phyloP scores from a whole-genome alignment of 495 filamentous ascomycete genomes.

The Parachaetomium inaequale region DNA sequence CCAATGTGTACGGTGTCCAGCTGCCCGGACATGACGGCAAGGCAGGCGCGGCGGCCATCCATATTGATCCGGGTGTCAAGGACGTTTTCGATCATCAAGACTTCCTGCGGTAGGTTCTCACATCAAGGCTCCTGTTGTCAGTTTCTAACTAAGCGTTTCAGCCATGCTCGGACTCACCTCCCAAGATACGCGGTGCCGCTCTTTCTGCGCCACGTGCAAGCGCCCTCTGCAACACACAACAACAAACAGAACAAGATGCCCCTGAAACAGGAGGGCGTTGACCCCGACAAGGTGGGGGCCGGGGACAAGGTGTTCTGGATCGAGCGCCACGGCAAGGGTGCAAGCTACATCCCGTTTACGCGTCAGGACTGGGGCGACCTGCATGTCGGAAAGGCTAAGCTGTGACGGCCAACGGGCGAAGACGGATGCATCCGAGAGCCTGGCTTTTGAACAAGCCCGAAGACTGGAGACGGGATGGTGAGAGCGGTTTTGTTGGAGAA shows the following conservation, averaged over 20 bases:
- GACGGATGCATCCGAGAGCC: too few species aligned
- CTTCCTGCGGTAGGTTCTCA: slow-evolving; percentile 44
- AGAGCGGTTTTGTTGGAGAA: too few species aligned
- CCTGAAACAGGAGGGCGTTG: slow-evolving; percentile 66
- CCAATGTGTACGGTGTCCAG: slow-evolving; percentile 74
- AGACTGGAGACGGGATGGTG: too few species aligned
- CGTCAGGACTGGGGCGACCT: slow-evolving; percentile 57
- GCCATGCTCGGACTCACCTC: slow-evolving; percentile 53
- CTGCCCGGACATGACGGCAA: slow-evolving; percentile 69
- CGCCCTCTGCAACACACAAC: slow-evolving; percentile 66
- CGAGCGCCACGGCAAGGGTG: slow-evolving; percentile 43
- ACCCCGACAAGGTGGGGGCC: slow-evolving; percentile 54
- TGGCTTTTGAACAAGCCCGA: too few species aligned
- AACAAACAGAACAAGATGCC: slow-evolving; percentile 82
- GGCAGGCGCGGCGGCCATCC: slow-evolving; percentile 64
- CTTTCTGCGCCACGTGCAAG: slow-evolving; percentile 62
- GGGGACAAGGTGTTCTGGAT: slow-evolving; percentile 57
- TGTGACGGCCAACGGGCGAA: slow-evolving; percentile 35
- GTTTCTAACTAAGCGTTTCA: slow-evolving; percentile 14
- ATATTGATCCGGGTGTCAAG: slow-evolving; percentile 41
- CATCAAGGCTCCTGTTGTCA: background rate
- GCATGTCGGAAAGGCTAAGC: slow-evolving; percentile 45
- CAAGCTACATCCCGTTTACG: slow-evolving; percentile 55
- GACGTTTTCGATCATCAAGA: slow-evolving; percentile 51
- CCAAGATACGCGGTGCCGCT: slow-evolving; percentile 75